These are phyloP conservation scores for Alternaria ventricosa DNA, from an alignment of 2,329 filamentous ascomycete genomes.

Conservation along the genomic window DNA sequence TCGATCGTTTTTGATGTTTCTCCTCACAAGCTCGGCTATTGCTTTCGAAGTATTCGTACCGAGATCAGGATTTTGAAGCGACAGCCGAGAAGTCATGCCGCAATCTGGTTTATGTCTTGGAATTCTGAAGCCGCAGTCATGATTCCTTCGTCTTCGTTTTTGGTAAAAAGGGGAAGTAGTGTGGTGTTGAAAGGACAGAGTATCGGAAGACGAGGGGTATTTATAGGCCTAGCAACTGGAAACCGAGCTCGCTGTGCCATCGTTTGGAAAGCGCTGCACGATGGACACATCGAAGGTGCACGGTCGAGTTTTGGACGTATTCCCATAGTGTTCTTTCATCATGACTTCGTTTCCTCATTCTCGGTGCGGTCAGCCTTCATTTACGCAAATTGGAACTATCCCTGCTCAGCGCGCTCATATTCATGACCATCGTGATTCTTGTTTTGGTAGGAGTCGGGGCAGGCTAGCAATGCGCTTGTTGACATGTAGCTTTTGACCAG, in stretches of 20 bases:
- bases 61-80: not conserved
- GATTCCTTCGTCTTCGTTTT: too few relatives aligned
- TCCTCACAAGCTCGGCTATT: rapidly evolving
- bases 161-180: not conserved
- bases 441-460: not conserved
- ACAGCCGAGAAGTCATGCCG: too few relatives aligned
- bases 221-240: not conserved
- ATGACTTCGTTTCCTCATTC: not conserved
- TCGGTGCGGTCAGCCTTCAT: not conserved
- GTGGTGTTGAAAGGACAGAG: not conserved
- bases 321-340: not conserved
- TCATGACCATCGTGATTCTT: not conserved
- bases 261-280: not conserved
- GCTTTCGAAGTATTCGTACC: not conserved
- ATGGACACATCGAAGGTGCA: not conserved
- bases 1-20: not conserved
- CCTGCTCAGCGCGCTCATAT: not conserved
- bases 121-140: too few relatives aligned
- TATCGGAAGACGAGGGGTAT: not conserved
- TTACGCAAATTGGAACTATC: rapidly evolving
- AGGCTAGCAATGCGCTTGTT: not conserved
- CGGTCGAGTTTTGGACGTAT: too few relatives aligned
- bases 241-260: not conserved
- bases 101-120: too few relatives aligned
- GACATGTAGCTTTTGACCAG: not conserved